Percentiles rank a stretch among this genome's conserved stretches.
Conservation (phyloP, 2,329 filamentous ascomycete genomes). For the Amauroascus verrucosus region DNA sequence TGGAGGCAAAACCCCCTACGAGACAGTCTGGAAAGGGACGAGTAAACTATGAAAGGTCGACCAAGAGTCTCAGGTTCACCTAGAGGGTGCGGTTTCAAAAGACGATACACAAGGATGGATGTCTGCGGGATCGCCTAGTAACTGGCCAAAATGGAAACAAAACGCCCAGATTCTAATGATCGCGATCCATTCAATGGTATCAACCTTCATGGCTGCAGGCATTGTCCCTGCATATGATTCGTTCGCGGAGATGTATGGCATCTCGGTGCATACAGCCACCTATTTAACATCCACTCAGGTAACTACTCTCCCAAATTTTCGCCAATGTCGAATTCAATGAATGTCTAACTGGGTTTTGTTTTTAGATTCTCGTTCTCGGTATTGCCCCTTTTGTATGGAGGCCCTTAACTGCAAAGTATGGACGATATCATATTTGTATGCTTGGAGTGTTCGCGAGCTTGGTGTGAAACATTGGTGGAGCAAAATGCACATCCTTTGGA, state of each 20-base stretch:
- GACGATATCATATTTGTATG: conserved; percentile 26
- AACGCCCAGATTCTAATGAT: neutral
- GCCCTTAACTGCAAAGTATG: conserved; percentile 45
- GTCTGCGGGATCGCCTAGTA: too few relatives aligned
- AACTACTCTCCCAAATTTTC: neutral
- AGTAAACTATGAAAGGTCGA: neutral
- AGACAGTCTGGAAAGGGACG: neutral
- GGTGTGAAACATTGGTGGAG: conserved; percentile 34
- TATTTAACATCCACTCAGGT: conserved; percentile 47
- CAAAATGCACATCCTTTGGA: conserved; percentile 42
- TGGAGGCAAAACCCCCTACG: neutral
- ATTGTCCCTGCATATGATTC: conserved; percentile 44
- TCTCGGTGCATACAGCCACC: conserved; percentile 35
- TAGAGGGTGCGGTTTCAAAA: neutral
- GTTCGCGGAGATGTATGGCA: conserved; percentile 39
- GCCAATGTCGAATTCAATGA: conserved; percentile 28
- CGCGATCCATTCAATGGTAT: conserved; percentile 46
- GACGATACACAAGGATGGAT: neutral
- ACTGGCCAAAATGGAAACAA: neutral
- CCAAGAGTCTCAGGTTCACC: neutral
- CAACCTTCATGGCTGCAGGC: conserved; percentile 44
- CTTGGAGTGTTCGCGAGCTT: neutral
- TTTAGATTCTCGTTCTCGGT: conserved; percentile 35
- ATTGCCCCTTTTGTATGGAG: conserved; percentile 47
- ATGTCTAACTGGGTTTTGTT: conserved; percentile 14